These are phyloP conservation scores for Extremus antarcticus DNA, from an alignment of 495 filamentous ascomycete species.

Conservation along the genomic window DNA sequence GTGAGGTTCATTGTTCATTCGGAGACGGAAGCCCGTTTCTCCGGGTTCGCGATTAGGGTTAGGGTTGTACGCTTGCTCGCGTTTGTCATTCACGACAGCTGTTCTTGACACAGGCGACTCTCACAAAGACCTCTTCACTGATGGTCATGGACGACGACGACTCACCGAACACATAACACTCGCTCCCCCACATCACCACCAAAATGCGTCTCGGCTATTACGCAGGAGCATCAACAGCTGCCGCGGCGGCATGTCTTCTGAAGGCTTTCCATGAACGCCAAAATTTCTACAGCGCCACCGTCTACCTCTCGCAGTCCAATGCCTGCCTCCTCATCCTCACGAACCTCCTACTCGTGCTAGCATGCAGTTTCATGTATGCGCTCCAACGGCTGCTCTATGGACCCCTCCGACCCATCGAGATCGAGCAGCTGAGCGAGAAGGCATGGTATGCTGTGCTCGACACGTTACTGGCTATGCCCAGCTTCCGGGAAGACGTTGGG, in stretches of 20 bases:
- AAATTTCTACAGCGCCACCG: constrained; percentile 95
- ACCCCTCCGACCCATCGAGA: constrained; percentile 81
- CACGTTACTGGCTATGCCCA: constrained; percentile 97
- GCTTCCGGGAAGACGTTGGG: constrained; percentile 89
- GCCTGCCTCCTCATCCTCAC: constrained; percentile 89
- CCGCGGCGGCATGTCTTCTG: constrained; percentile 71
- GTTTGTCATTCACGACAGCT: no score
- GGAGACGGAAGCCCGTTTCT: no score
- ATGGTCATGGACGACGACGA: constrained; percentile 3
- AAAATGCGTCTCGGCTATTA: constrained; percentile 19
- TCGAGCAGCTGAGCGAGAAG: constrained; percentile 93
- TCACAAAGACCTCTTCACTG: constrained; percentile 11
- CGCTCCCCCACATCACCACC: not conserved
- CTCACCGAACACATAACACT: not conserved
- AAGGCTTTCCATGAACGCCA: constrained; percentile 88
- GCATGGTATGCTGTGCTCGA: constrained; percentile 96
- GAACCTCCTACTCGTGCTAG: constrained; percentile 71
- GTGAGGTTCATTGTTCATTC: not conserved
- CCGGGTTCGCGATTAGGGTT: no score
- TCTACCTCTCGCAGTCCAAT: constrained; percentile 91
- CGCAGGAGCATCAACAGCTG: constrained; percentile 46
- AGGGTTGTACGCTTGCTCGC: no score
- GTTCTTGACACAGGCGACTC: not conserved
- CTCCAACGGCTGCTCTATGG: constrained; percentile 87
- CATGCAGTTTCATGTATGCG: constrained; percentile 61